phyloP scores from a whole-genome alignment of 2,329 filamentous ascomycete species.

The Paecilomyces sp. region DNA sequence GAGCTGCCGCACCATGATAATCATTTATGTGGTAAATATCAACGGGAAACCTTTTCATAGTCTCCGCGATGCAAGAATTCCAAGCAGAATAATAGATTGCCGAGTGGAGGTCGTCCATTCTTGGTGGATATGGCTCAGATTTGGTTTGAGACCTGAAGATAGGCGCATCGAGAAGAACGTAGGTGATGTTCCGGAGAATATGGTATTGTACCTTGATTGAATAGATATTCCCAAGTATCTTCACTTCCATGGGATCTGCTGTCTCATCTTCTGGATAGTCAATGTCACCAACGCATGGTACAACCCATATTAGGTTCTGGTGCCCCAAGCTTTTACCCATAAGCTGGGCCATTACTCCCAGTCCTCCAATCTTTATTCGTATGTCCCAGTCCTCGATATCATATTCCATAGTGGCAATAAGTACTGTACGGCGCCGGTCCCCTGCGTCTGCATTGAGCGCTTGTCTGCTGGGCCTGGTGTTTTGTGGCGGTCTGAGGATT shows the following conservation, averaged over 20 bases:
- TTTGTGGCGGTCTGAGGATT: neutral
- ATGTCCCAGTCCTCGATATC: conserved; percentile 59
- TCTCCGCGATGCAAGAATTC: conserved; percentile 57
- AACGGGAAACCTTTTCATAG: conserved; percentile 51
- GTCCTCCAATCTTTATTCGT: conserved; percentile 60
- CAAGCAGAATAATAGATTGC: conserved; percentile 58
- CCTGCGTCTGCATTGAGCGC: conserved; percentile 5
- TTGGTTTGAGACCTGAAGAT: conserved; percentile 55
- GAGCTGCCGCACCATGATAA: conserved; percentile 52
- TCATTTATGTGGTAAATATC: conserved; percentile 57
- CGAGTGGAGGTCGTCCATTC: conserved; percentile 58
- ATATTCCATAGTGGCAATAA: conserved; percentile 61
- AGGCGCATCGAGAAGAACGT: conserved; percentile 55
- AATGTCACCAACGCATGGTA: conserved; percentile 51
- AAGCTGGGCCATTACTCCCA: conserved; percentile 59
- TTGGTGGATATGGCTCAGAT: conserved; percentile 52
- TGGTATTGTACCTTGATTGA: conserved; percentile 55
- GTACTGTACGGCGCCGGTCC: conserved; percentile 39
- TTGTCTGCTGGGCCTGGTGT: neutral
- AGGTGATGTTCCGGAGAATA: conserved; percentile 53
- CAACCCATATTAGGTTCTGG: conserved; percentile 54
- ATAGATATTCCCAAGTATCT: conserved; percentile 49
- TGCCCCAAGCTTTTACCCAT: conserved; percentile 56
- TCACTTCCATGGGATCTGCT: conserved; percentile 52
- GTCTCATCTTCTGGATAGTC: conserved; percentile 51